These are phyloP conservation scores for Eucalyptus curtisii DNA, from an alignment of 345 rosid species.

Conservation along the genomic window DNA sequence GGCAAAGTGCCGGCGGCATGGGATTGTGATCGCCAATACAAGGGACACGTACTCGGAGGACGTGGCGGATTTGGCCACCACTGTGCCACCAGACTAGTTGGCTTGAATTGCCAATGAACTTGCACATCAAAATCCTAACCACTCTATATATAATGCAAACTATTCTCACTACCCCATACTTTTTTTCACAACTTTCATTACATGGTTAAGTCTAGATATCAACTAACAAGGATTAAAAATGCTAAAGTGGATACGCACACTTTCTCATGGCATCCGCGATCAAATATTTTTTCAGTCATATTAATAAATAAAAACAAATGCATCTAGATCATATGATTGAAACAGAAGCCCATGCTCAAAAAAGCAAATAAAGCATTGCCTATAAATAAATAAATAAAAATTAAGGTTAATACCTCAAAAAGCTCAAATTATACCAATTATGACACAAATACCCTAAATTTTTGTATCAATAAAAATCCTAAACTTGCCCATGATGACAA, in stretches of 20 bases:
- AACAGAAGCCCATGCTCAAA: too few relatives aligned
- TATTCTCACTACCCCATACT: neutral
- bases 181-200: neutral
- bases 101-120: neutral
- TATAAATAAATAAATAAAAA: too few relatives aligned
- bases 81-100: neutral
- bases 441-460: accelerated
- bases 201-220: neutral
- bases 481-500: too few relatives aligned
- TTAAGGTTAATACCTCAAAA: too few relatives aligned
- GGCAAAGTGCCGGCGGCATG: too few relatives aligned
- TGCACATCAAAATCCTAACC: neutral
- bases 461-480: accelerated
- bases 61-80: neutral
- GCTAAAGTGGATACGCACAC: neutral
- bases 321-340: accelerated
- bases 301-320: neutral
- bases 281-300: neutral
- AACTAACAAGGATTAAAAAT: neutral
- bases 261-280: neutral
- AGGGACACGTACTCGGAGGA: neutral
- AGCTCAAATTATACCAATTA: too few relatives aligned
- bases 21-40: too few relatives aligned
- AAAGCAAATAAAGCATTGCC: too few relatives aligned
- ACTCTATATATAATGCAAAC: neutral